phyloP scores from a whole-genome alignment of 2,329 filamentous ascomycete species.

The Aspergillus calidoustus region DNA sequence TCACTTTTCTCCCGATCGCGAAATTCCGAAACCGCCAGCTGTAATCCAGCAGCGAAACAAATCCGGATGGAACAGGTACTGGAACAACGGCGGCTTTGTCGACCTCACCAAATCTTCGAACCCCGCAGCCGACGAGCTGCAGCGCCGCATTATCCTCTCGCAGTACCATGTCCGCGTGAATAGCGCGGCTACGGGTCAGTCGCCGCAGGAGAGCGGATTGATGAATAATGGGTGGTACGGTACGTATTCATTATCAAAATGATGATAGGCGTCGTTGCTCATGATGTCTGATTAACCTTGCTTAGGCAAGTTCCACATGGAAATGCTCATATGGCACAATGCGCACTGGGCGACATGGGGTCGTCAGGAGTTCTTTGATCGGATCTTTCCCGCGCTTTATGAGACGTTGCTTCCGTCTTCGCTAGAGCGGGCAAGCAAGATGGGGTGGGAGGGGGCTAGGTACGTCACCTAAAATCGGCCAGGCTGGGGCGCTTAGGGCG shows the following conservation, averaged over 20 bases:
- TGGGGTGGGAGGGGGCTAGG: slow-evolving; percentile 24
- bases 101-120: slow-evolving; percentile 19
- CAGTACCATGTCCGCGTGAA: slow-evolving; percentile 23
- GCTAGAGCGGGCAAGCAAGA: slow-evolving; percentile 3
- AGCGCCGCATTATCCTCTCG: slow-evolving; percentile 23
- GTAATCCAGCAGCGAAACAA: not conserved
- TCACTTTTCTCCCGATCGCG: slow-evolving; percentile 9
- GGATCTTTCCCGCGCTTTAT: slow-evolving; percentile 19
- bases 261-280: too few species aligned
- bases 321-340: slow-evolving; percentile 26
- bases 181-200: slow-evolving; percentile 21
- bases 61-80: slow-evolving; percentile 19
- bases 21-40: not conserved
- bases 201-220: slow-evolving; percentile 23
- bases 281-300: too few species aligned
- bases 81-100: slow-evolving; percentile 20
- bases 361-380: slow-evolving; percentile 18
- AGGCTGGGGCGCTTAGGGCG: too few species aligned
- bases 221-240: slow-evolving; percentile 28
- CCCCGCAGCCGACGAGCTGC: slow-evolving; percentile 19
- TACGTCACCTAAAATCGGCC: not conserved
- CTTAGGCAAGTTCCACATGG: slow-evolving; percentile 24
- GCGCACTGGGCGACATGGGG: slow-evolving; percentile 26
- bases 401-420: slow-evolving; percentile 19
- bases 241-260: not conserved